Base-by-base conservation (phyloP, 345 rosid species). In the Rhodamnia rubescens region DNA sequence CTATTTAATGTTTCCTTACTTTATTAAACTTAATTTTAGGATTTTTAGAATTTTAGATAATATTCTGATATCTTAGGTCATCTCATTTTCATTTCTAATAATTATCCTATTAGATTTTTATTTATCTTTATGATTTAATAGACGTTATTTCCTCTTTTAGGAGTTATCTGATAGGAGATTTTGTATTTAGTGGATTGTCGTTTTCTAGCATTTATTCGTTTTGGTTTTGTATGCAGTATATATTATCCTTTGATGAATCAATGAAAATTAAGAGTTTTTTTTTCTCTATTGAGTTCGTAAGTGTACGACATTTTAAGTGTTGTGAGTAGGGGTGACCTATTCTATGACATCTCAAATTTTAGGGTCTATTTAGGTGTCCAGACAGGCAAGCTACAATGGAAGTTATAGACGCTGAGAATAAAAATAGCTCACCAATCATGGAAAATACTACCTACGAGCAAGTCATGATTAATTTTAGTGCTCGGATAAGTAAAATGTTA, bases 291-390 rank as follows among this genome's bases (percentile, higher is more conserved):
- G 21, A 64, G 75, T 15, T 59, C 13, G 36, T 27, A 21, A 2
- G 5, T 0, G 22, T 0, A 1, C 1, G 22, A 32, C 40, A 36
- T 36, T 3, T 36, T 36, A 36, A 2, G 2, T 36, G 40, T 36
- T 36, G 40, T 36, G 40, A 36, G 40, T 36, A 36, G 40, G 40
- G 40, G 40, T 36, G 40, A 36, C n/a, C n/a, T n/a, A n/a, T n/a
- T n/a, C n/a, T n/a, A n/a, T 36, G 40, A 36, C 40, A 36, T 36
- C 40, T 3, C 40, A 36, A 36, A 36, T 36, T 36, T 36, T 36
- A 36, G 40, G 40, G 40, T 36, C 40, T 3, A 36, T 36, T 36
- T 3, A 3, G 40, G 40, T 36, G 40, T 36, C 40, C 2, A 36
- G 40, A 36, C 40, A 3, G 40, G 40, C 40, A 36, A 36, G 40